A percentile compares a stretch with the other conserved stretches of the same genome.
Evolutionary conservation across 108 stramenopile genomes (phyloP).

Genomic region (Craspedostauros australis): DNA sequence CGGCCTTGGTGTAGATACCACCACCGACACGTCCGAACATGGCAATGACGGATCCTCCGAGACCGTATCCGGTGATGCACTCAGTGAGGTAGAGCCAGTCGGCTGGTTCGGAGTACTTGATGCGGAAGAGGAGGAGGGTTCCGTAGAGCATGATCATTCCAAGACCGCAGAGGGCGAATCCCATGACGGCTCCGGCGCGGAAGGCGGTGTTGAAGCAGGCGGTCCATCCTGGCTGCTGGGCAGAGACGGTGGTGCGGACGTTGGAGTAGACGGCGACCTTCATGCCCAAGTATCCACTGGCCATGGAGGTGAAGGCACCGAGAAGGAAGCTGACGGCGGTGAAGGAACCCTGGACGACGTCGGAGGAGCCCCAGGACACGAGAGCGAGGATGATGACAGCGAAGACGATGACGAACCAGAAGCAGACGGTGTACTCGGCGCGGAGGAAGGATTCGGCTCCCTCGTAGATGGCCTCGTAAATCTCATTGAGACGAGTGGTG

Average conservation of each 20-base stretch:
- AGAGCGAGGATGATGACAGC: constrained; percentile 78
- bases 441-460: constrained; percentile 93
- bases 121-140: constrained; percentile 68
- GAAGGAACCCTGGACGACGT: constrained; percentile 82
- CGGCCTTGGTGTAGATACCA: constrained; percentile 99
- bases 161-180: constrained; percentile 93
- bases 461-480: constrained; percentile 90
- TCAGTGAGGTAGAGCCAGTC: constrained; percentile 93
- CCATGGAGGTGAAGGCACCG: constrained; percentile 85
- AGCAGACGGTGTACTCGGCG: constrained; percentile 95
- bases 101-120: constrained; percentile 64
- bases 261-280: constrained; percentile 96
- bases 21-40: constrained; percentile 99
- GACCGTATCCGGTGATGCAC: constrained; percentile 92
- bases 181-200: constrained; percentile 98
- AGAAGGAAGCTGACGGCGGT: constrained; percentile 90
- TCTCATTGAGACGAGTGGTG: constrained; percentile 73
- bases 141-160: constrained; percentile 89
- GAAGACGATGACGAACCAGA: constrained; percentile 84
- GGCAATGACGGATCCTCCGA: constrained; percentile 97
- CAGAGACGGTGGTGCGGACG: constrained; percentile 92
- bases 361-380: constrained; percentile 82
- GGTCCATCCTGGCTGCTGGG: constrained; percentile 84
- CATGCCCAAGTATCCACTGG: constrained; percentile 94
- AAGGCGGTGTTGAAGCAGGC: constrained; percentile 94